Evolutionary conservation across 2,329 filamentous ascomycete genomes (phyloP).

Genomic region (Verticillium albo-atrum): DNA sequence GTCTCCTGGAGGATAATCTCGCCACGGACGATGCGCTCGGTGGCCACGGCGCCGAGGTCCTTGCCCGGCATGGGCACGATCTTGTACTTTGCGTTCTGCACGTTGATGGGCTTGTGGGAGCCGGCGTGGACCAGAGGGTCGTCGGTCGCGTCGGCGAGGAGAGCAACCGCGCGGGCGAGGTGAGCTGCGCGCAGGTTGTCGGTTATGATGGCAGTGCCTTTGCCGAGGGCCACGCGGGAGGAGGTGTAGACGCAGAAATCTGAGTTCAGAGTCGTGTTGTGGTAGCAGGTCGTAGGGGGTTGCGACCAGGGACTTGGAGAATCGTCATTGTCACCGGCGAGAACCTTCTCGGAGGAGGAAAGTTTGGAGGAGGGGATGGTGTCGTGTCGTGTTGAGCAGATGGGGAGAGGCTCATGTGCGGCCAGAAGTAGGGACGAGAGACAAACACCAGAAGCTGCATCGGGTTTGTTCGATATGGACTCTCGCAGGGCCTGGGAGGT

Average conservation of each 20-base stretch:
- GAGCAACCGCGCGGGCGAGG: constrained; percentile 19
- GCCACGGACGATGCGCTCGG: constrained; percentile 24
- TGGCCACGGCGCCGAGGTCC: constrained; percentile 39
- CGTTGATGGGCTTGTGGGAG: constrained; percentile 1
- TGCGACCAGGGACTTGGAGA: background rate
- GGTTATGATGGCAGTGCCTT: constrained; percentile 34
- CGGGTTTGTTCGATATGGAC: constrained; percentile 8
- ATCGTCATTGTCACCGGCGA: background rate
- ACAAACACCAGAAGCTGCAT: constrained; percentile 5
- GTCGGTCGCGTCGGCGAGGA: constrained; percentile 8
- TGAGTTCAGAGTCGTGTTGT: constrained; percentile 6
- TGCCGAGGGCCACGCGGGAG: constrained; percentile 25
- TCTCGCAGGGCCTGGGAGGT: constrained; percentile 8
- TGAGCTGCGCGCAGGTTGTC: constrained; percentile 23
- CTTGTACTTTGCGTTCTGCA: constrained; percentile 18
- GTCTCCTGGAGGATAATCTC: constrained; percentile 34
- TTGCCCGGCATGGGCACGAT: constrained; percentile 33
- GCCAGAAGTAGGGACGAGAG: constrained; percentile 11
- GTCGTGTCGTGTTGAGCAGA: constrained; percentile 9
- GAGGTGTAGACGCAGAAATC: constrained; percentile 30
- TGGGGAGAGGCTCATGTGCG: constrained; percentile 7
- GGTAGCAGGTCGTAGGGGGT: constrained; percentile 6
- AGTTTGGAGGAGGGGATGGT: background rate
- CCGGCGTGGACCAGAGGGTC: background rate
- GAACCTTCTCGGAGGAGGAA: background rate